Evolutionary conservation across 176 grass and related monocot species (phyloP).

Genomic region (Paspalum notatum): DNA sequence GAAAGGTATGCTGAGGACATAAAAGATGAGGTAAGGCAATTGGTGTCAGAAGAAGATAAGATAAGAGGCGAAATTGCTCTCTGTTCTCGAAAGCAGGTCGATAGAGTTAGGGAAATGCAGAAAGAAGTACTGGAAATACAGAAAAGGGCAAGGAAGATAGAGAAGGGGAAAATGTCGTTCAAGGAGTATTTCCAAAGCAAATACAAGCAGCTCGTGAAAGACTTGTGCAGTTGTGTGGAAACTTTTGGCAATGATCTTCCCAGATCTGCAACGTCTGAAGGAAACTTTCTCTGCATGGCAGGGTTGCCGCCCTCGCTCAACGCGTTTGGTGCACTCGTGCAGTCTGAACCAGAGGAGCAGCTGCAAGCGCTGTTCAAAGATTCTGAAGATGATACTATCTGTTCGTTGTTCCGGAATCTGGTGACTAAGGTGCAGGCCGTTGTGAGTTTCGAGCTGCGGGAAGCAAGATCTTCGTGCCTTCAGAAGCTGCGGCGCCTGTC

Average conservation of each 20-base stretch:
- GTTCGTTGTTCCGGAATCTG: conserved; percentile 24
- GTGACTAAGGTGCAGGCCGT: background rate
- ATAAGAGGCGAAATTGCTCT: background rate
- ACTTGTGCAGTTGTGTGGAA: conserved; percentile 16
- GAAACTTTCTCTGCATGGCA: conserved; percentile 25
- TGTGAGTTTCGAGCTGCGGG: conserved; percentile 31
- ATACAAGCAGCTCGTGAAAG: background rate
- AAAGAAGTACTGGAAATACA: background rate
- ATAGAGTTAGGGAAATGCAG: background rate
- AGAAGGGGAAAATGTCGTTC: conserved; percentile 23
- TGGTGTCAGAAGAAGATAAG: background rate
- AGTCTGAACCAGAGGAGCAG: background rate
- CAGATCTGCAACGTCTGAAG: conserved; percentile 21
- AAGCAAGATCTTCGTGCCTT: conserved; percentile 21
- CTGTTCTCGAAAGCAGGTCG: background rate
- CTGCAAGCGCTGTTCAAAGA: conserved; percentile 37
- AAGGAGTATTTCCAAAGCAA: conserved; percentile 10
- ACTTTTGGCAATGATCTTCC: conserved; percentile 52
- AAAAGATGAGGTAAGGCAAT: background rate
- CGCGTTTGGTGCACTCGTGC: conserved; percentile 15
- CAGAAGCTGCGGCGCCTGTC: conserved; percentile 22
- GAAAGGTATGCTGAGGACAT: background rate
- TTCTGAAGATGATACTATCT: background rate
- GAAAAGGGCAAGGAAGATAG: background rate
- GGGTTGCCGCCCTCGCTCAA: conserved; percentile 4